Conservation (phyloP, 2,329 filamentous ascomycete genomes). For the Chaetomiaceae sp. region DNA sequence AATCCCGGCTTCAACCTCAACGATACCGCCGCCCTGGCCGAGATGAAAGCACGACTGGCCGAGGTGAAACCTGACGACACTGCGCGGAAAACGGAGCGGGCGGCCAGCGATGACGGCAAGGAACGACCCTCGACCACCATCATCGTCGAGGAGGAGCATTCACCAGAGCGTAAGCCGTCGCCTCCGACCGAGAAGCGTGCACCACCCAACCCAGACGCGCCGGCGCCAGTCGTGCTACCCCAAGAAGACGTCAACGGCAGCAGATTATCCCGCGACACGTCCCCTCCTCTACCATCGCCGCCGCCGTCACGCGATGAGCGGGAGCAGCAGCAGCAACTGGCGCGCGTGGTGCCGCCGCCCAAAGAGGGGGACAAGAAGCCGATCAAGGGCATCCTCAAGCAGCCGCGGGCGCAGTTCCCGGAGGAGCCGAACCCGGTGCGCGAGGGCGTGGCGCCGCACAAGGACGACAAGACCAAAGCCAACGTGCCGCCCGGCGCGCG, state of each 20-base stretch:
- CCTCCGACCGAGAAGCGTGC: slow-evolving; percentile 18
- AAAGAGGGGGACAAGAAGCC: slow-evolving; percentile 59
- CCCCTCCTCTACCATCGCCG: too few relatives aligned
- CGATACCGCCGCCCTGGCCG: slow-evolving; percentile 42
- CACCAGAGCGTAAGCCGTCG: slow-evolving; percentile 22
- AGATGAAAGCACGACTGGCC: slow-evolving; percentile 34
- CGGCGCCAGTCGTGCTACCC: slow-evolving; percentile 19
- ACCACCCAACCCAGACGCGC: slow-evolving; percentile 15
- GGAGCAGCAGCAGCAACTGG: too few relatives aligned
- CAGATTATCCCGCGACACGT: slow-evolving; percentile 32
- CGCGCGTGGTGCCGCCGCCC: slow-evolving; percentile 70
- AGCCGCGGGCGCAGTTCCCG: slow-evolving; percentile 75
- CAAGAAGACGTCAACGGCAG: slow-evolving; percentile 36
- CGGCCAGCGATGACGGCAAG: slow-evolving; percentile 14
- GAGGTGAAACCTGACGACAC: slow-evolving; percentile 39
- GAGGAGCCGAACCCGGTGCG: slow-evolving; percentile 77
- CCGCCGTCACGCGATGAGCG: too few relatives aligned
- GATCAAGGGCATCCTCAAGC: slow-evolving; percentile 79
- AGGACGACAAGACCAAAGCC: slow-evolving; percentile 69
- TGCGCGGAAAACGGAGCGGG: neutral
- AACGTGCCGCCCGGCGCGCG: slow-evolving; percentile 72
- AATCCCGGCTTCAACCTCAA: slow-evolving; percentile 46
- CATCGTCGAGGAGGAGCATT: too few relatives aligned
- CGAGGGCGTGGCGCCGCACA: slow-evolving; percentile 89
- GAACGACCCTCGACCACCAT: slow-evolving; percentile 7